Evolutionary conservation across 352 stramenopile genomes (phyloP), one percentile per base, ranked within the genome.

Genomic region (Phytopythium aichiense): DNA sequence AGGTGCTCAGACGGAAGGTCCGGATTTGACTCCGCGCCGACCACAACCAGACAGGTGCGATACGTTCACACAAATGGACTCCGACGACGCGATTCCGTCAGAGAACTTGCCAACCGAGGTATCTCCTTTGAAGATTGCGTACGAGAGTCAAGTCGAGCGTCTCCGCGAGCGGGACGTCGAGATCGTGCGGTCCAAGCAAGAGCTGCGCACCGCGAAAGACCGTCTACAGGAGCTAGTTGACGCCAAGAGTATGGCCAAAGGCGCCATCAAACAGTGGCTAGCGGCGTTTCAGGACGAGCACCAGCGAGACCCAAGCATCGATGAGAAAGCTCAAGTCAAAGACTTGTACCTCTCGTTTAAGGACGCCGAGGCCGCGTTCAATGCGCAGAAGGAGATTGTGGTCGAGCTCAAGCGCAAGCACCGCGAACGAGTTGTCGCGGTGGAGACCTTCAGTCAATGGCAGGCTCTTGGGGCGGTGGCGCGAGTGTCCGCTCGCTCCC

Each of bases 291-390:
- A 88, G 58, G 48, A 52, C 13, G 61, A 69, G 38, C 63, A 88
- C 53, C 64, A 68, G 0, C 72, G 79, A 0, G 82, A 91, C 0
- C 84, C 82, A 7, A 77, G 71, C 25, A 84, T 91, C n/a, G 74
- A 89, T n/a, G 84, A 94, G 45, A 92, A 94, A 53, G 72, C 82
- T 9, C 71, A 83, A 40, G 84, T 91, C 33, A 91, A 92, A 49
- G 79, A 89, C 23, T 63, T 89, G 37, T 94, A 94, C 45, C 25
- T 90, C 23, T 69, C 71, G 23, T 94, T 94, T 71, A 92, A 94
- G 64, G 69, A 73, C n/a, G 70, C 67, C 9, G 84, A 94, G 43
- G 80, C 82, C 3, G 69, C 67, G 18, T 87, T 73, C 52, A 84
- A 73, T 18, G 22, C 38, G 12, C 58, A 77, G 22, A 90, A 89